Evolutionary conservation across 2,329 filamentous ascomycete species (phyloP), one percentile per base, ranked within the genome.

Genomic region (Pseudogymnoascus sp.): DNA sequence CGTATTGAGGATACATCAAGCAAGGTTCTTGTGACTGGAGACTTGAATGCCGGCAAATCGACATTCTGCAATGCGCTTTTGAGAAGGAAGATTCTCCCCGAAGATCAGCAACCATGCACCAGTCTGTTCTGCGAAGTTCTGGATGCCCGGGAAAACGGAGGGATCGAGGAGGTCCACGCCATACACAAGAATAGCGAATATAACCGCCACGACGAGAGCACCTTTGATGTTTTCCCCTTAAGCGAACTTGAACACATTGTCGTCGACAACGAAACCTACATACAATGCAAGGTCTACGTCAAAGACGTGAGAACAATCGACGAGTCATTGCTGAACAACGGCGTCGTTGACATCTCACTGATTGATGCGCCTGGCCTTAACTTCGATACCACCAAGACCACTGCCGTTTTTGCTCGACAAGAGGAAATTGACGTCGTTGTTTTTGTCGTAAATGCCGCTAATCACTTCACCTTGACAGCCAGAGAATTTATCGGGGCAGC

Each of bases 391-490:
- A 86, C 96, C 50, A 96, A 97, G 77, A 99, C 94, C 0, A 99
- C 94, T 1, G 94, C 94, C 18, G 89, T 99, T 6, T 99, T 99
- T 74, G 94, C 94, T 22, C 83, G 94, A 62, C 94, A 99, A 72
- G 94, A 99, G 74, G 94, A 99, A 75, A 99, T 99, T 65, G 94
- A 99, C 69, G 94, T 99, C 0, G 94, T 99, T 1, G 92, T 99
- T 0, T 99, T 99, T 69, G 94, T 99, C 35, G 94, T 99, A 4
- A 97, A 92, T 9, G 94, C 94, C 2, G 92, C 93, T 25, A 99
- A 99, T 67, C 94, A 99, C 75, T 97, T 99, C 72, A 99, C 94
- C 0, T 86, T 96, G 60, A 96, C 94, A 0, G 92, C 94, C n/a
- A 95, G 90, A 75, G 94, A 99, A 69, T 99, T 99, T 70, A 96